A percentile compares a stretch with the other conserved stretches of the same genome.
Evolutionary conservation across 805 yeast species (phyloP).

Genomic region (Wickerhamomyces subpelliculosus): DNA sequence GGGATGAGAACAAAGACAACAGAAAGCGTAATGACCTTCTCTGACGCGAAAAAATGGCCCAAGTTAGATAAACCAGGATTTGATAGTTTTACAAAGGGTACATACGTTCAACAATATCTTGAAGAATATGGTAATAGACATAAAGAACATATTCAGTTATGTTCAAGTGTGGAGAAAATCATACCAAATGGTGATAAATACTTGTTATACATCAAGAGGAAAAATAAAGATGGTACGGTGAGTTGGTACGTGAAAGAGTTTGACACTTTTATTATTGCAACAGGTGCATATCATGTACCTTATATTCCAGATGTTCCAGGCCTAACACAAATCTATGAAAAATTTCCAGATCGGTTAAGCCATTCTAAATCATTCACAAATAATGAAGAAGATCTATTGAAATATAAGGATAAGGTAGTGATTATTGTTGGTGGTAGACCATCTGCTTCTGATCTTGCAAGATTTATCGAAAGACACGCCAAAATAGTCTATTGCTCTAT

Average conservation of each 20-base stretch:
- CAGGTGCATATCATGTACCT: slow-evolving; percentile 53
- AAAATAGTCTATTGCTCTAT: slow-evolving; percentile 20
- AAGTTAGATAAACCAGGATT: not conserved
- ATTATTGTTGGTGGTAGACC: slow-evolving; percentile 63
- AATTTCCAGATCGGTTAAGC: slow-evolving; percentile 12
- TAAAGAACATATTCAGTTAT: not conserved
- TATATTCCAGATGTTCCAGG: slow-evolving; percentile 42
- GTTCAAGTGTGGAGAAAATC: not conserved
- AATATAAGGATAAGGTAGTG: slow-evolving; percentile 25
- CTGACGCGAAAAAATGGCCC: not conserved
- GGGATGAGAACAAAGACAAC: slow-evolving; percentile 1
- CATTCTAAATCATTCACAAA: slow-evolving; percentile 39
- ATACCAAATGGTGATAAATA: too few relatives aligned
- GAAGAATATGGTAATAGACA: not conserved
- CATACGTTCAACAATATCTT: not conserved
- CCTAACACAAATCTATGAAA: slow-evolving; percentile 23
- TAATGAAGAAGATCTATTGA: too few relatives aligned
- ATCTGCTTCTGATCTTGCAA: slow-evolving; percentile 57
- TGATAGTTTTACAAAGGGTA: not conserved
- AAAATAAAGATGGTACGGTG: not conserved
- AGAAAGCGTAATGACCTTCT: slow-evolving; percentile 1
- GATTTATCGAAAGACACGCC: slow-evolving; percentile 8
- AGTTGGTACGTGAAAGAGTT: slow-evolving; percentile 31
- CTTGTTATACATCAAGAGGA: too few relatives aligned
- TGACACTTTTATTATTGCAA: slow-evolving; percentile 40